Evolutionary conservation across 2,329 filamentous ascomycete species (phyloP), one percentile per base, ranked within the genome.

Genomic region (Kalmusia sp.): DNA sequence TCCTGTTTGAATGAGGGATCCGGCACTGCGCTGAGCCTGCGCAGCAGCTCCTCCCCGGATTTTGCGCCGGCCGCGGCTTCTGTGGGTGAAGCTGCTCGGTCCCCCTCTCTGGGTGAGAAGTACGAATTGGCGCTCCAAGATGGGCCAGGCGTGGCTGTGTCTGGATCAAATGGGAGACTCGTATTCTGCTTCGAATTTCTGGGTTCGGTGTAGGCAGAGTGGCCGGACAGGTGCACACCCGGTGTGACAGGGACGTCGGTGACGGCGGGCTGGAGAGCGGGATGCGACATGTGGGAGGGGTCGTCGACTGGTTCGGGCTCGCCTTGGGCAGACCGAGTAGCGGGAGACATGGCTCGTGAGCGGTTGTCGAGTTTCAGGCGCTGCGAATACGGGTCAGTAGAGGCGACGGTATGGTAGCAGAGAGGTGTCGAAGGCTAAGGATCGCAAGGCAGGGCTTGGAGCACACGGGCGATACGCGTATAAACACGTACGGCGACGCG

Each of bases 1-100:
- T 79, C 74, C 7, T 68, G 63, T 28, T 78, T 76, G 44, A 71
- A 70, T 3, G 70, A 65, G 6, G 59, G 58, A 48, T 61, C 74
- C 68, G 50, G 57, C 1, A 74, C 65, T 21, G 83, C 68, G 61
- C 82, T 84, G 57, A 85, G 63, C n/a, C 81, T 80, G 46, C 79
- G 78, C 38, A 85, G 69, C 31, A 85, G 66, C 30, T 85, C 82
- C 50, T 79, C 77, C 12, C 77, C 78, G 3, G 77, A 77, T 37
- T 71, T 74, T 31, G 77, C 78, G 52, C 78, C 79, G 40, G 74
- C 77, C 12, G 75, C 76, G 21, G 73, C 73, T 46, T 81, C 73
- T 4, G 74, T 68, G 3, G 76, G 74, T 21, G 74, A 78, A 58
- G 52, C 51, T 3, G 61, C 56, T 6, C 57, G 44, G 37, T 55